phyloP scores from a whole-genome alignment of 768 basidiomycete genomes.

The Mycena vulgaris region DNA sequence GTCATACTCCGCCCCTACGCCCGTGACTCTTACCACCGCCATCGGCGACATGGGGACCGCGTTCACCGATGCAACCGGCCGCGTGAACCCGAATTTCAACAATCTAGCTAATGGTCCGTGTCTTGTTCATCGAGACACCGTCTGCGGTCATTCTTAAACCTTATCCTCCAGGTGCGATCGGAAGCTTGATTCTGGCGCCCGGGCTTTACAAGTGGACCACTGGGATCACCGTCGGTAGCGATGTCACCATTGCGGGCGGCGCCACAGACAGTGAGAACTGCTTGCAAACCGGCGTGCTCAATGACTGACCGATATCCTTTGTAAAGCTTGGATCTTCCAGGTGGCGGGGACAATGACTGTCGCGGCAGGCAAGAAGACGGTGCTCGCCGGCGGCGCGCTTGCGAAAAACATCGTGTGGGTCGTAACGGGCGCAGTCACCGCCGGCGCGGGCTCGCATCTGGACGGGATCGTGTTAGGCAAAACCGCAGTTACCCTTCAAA shows the following conservation, averaged over 20 bases:
- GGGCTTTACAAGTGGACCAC: not conserved
- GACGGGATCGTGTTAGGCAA: not conserved
- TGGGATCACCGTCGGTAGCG: not conserved
- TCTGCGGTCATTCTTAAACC: no score
- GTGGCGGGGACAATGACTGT: no score
- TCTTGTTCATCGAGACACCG: not conserved
- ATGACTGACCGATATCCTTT: no score
- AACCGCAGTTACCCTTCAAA: not conserved
- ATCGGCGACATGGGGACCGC: constrained; percentile 2
- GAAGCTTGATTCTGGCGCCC: not conserved
- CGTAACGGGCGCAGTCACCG: not conserved
- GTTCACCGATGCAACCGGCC: not conserved
- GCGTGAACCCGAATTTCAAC: not conserved
- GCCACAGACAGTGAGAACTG: not conserved
- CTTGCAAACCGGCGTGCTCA: not conserved
- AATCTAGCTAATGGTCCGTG: constrained; percentile 5
- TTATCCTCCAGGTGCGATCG: not conserved
- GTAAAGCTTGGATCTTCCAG: no score
- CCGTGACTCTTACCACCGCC: not conserved
- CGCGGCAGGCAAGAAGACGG: not conserved
- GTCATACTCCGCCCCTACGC: not conserved
- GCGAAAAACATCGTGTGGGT: not conserved
- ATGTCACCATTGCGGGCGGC: not conserved
- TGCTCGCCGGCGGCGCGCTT: not conserved
- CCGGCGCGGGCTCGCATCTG: not conserved